These are phyloP conservation scores for Coccomyxa subellipsoidea DNA, from an alignment of 163 green algal genomes.

Conservation along the genomic window DNA sequence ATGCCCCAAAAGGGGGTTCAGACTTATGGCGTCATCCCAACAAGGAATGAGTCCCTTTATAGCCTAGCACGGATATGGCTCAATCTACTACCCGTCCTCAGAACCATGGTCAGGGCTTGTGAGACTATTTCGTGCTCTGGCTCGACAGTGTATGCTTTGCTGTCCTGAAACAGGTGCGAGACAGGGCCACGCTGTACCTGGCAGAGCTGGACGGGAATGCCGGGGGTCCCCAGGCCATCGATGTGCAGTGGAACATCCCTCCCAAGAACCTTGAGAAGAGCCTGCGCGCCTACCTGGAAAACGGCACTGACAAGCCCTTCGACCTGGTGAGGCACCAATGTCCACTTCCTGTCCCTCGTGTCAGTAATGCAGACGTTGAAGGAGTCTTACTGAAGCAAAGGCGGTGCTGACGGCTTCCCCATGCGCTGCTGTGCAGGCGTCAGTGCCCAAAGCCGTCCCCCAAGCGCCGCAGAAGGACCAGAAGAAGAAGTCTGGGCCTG, in stretches of 20 bases:
- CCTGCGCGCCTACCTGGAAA: constrained; percentile 79
- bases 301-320: constrained; percentile 66
- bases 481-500: constrained; percentile 5
- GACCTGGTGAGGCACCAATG: constrained; percentile 56
- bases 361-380: too few relatives aligned
- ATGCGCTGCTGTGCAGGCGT: constrained; percentile 5
- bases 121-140: too few relatives aligned
- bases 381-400: background rate
- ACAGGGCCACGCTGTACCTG: constrained; percentile 91
- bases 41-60: too few relatives aligned
- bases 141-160: too few relatives aligned
- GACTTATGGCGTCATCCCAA: too few relatives aligned
- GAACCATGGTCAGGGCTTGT: too few relatives aligned
- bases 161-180: constrained; percentile 69
- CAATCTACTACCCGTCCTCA: too few relatives aligned
- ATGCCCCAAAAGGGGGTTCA: too few relatives aligned
- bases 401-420: background rate
- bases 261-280: constrained; percentile 75
- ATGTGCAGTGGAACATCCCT: constrained; percentile 55
- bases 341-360: too few relatives aligned
- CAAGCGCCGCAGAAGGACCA: constrained; percentile 12
- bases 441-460: constrained; percentile 9
- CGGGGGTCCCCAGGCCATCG: constrained; percentile 39
- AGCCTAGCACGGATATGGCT: too few relatives aligned
- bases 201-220: constrained; percentile 67